Conservation (phyloP, 2,329 filamentous ascomycete genomes). For the Aspergillus sp. region DNA sequence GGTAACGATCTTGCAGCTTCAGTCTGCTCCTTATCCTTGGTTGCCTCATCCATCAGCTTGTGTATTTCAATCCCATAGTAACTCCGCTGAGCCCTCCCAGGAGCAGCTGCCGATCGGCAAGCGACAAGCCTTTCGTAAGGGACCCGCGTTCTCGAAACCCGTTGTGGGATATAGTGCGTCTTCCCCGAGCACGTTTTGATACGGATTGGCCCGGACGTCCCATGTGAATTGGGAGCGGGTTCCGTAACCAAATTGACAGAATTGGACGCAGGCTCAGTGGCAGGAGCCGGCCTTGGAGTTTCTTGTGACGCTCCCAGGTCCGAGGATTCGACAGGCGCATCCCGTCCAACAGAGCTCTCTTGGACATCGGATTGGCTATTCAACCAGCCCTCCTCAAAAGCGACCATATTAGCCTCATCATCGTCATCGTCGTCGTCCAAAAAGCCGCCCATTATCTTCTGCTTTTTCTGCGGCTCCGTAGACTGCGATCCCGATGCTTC, state of each 20-base stretch:
- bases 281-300: conserved; percentile 1
- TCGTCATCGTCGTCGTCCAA: conserved; percentile 34
- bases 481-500: conserved; percentile 19
- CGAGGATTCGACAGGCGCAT: conserved; percentile 9
- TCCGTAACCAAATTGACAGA: conserved; percentile 1
- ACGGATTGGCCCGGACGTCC: conserved; percentile 14
- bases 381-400: conserved; percentile 20
- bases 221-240: conserved; percentile 8
- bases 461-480: conserved; percentile 27
- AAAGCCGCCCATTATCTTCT: conserved; percentile 34
- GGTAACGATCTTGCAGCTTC: conserved; percentile 13
- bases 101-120: conserved; percentile 40
- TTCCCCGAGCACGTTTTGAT: conserved; percentile 43
- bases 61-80: conserved; percentile 95
- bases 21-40: conserved; percentile 45
- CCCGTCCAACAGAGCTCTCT: conserved; percentile 12
- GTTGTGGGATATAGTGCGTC: conserved; percentile 34
- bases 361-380: conserved; percentile 22
- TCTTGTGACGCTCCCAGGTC: conserved; percentile 4
- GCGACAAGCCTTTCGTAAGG: conserved; percentile 48
- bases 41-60: conserved; percentile 62
- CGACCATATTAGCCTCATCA: conserved; percentile 19
- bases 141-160: conserved; percentile 23
- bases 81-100: conserved; percentile 48
- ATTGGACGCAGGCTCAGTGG: conserved; percentile 3